These are phyloP conservation scores for Fusarium illudens DNA, from an alignment of 2,329 filamentous ascomycete genomes.

Conservation along the genomic window DNA sequence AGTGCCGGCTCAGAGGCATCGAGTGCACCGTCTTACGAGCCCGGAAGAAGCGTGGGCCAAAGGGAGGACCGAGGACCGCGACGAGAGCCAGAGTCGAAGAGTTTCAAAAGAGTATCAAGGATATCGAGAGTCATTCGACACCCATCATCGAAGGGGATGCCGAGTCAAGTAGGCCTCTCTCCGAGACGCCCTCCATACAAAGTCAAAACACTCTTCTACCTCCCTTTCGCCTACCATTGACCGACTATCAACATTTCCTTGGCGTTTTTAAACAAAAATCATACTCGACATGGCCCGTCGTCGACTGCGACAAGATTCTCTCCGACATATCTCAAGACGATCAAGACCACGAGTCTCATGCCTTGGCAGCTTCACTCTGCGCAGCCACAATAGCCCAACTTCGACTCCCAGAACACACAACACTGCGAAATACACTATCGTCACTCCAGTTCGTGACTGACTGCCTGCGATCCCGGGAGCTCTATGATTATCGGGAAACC, in stretches of 20 bases:
- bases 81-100: constrained; percentile 26
- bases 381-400: constrained; percentile 42
- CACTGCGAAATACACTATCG: constrained; percentile 14
- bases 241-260: constrained; percentile 35
- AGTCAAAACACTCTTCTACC: constrained; percentile 2
- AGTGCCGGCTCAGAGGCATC: constrained; percentile 27
- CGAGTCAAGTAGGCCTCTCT: not conserved
- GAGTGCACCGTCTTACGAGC: constrained; percentile 23
- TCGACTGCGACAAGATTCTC: constrained; percentile 32
- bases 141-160: not conserved
- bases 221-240: constrained; percentile 22
- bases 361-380: constrained; percentile 39
- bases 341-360: constrained; percentile 34
- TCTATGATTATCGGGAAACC: constrained; percentile 39
- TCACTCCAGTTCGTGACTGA: constrained; percentile 31
- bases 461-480: constrained; percentile 27
- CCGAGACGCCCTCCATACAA: not conserved
- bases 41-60: constrained; percentile 29
- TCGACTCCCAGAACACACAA: constrained; percentile 36
- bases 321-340: constrained; percentile 14
- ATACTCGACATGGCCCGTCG: constrained; percentile 39
- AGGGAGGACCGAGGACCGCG: constrained; percentile 24
- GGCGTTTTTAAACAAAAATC: constrained; percentile 30
- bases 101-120: constrained; percentile 27
- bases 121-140: not conserved